A percentile compares a stretch with the other conserved stretches of the same genome.
These are phyloP conservation scores for Cinnamomum micranthum DNA, from an alignment of 164 flowering plant species.

Conservation along the genomic window DNA sequence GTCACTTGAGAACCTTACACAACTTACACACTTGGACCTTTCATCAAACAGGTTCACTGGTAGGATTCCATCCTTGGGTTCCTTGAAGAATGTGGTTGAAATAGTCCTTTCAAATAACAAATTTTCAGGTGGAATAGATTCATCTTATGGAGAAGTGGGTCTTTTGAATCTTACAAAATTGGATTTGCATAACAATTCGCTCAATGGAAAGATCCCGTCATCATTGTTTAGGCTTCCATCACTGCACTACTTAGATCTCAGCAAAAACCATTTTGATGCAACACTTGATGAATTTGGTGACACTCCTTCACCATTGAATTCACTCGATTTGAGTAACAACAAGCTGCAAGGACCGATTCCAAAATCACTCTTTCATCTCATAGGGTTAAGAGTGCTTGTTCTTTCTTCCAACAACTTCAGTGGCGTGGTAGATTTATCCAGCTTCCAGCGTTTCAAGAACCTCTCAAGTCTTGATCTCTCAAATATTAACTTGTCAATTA, in stretches of 20 bases:
- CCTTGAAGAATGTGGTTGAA: constrained; percentile 25
- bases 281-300: constrained; percentile 14
- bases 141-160: constrained; percentile 20
- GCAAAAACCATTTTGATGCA: constrained; percentile 30
- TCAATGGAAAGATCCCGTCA: constrained; percentile 37
- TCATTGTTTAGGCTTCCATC: constrained; percentile 37
- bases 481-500: constrained; percentile 17
- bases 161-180: constrained; percentile 22
- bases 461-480: constrained; percentile 36
- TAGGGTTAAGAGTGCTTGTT: constrained; percentile 12
- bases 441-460: constrained; percentile 15
- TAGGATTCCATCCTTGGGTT: constrained; percentile 26
- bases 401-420: constrained; percentile 38
- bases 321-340: constrained; percentile 25
- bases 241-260: constrained; percentile 26
- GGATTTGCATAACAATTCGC: constrained; percentile 28
- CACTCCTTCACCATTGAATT: constrained; percentile 13
- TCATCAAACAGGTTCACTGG: constrained; percentile 35
- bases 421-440: constrained; percentile 14
- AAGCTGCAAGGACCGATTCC: constrained; percentile 35
- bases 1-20: constrained; percentile 15
- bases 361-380: constrained; percentile 18
- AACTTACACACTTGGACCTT: constrained; percentile 18
- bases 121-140: constrained; percentile 27
- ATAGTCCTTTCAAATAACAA: constrained; percentile 26